Base-by-base conservation (phyloP, 805 yeast genomes). In the Saturnispora besseyi region DNA sequence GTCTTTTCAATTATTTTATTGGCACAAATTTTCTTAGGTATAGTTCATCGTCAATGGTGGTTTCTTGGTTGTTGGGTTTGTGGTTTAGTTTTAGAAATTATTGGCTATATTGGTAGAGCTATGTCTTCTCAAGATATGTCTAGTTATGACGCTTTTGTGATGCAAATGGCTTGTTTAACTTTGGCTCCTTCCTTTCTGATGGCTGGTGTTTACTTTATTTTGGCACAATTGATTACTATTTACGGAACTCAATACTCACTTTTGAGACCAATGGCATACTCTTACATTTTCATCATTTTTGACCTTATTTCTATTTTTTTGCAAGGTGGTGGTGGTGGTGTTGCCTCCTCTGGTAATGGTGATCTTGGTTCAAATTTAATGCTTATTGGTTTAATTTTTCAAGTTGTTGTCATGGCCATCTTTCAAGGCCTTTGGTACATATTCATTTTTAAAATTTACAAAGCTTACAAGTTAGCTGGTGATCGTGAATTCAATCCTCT, bases 131-230 rank as follows among this genome's bases (percentile, higher is more conserved):
- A 60, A 41, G 60, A 75, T 55, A 51, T 62, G 45, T 37, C 46
- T 12, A 59, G 66, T 34, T 54, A 65, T 37, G 62, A 72, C 45
- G 67, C 72, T 24, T 88, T 72, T 60, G 59, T 84, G 41, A 66
- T 81, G 57, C 95, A 88, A 63, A 75, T 83, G 54, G 75, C 81
- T 49, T 72, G 82, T 57, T 67, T 87, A 50, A 86, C 91, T 0
- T 65, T 88, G 45, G 91, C 87, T 0, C 96, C 96, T 0, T 87
- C 87, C 21, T 84, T 88, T 62, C 70, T 85, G 41, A 84, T 86
- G 86, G 96, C 85, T 4, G 96, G 91, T 1, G 71, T 88, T 3
- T 89, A 88, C 66, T 83, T 75, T 55, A 70, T 81, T 49, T 65
- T 88, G 54, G 88, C 84, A 6, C 84, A 86, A 63, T 57, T 84